Evolutionary conservation across 2,329 filamentous ascomycete genomes (phyloP).

Genomic region (Dothistroma septosporum): DNA sequence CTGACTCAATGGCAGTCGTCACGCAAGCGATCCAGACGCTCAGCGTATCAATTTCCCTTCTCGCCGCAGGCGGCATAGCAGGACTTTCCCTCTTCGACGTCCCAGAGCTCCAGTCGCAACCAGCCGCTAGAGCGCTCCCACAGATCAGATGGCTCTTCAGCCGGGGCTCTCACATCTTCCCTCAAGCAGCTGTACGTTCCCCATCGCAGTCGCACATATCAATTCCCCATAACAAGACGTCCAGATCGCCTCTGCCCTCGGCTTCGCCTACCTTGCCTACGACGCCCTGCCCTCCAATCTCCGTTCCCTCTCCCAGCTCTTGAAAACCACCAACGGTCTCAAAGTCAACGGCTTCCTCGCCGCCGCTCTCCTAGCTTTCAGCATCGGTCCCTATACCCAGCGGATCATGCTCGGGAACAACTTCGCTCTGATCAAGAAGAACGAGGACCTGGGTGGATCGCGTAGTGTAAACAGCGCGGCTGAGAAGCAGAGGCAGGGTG

Average conservation of each 20-base stretch:
- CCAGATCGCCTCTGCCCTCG: conserved; percentile 18
- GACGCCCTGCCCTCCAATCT: conserved; percentile 15
- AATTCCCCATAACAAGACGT: not conserved
- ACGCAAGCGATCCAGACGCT: conserved; percentile 10
- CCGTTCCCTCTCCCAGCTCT: conserved; percentile 10
- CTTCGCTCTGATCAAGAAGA: conserved; percentile 29
- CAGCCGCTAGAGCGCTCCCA: conserved; percentile 26
- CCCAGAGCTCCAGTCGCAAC: conserved; percentile 26
- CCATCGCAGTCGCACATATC: not conserved
- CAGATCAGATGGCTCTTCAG: conserved; percentile 27
- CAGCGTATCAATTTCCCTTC: conserved; percentile 25
- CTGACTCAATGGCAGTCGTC: not conserved
- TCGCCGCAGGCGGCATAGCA: conserved; percentile 26
- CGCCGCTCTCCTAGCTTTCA: conserved; percentile 23
- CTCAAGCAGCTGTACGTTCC: conserved; percentile 16
- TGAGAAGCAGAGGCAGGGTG: conserved; percentile 10
- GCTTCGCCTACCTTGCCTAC: conserved; percentile 28
- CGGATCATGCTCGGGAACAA: conserved; percentile 28
- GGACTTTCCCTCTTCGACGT: conserved; percentile 26
- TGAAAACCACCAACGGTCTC: conserved; percentile 17
- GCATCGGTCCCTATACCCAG: conserved; percentile 26
- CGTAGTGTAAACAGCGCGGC: conserved; percentile 20
- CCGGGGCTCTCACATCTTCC: conserved; percentile 28
- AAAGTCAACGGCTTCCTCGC: conserved; percentile 22
- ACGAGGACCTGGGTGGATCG: conserved; percentile 26